A percentile compares a stretch with the other conserved stretches of the same genome.
Conservation (phyloP, 2,329 filamentous ascomycete species). For the Zasmidium angulare region DNA sequence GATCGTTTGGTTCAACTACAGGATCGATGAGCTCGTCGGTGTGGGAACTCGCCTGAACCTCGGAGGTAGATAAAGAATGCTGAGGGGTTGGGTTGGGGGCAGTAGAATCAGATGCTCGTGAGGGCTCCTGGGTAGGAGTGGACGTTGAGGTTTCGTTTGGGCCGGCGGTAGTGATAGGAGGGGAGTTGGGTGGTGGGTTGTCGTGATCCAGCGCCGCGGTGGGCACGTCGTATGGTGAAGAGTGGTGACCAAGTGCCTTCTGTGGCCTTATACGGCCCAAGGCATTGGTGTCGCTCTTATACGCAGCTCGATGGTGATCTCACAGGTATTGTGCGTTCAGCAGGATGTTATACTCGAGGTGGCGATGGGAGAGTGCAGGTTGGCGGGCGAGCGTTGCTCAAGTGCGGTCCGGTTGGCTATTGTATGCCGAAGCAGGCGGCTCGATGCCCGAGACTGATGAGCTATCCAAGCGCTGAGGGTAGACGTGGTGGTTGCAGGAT, state of each 20-base stretch:
- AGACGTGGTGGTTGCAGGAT: not conserved
- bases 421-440: not conserved
- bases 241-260: constrained; percentile 14
- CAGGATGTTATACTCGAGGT: not conserved
- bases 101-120: constrained; percentile 35
- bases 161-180: constrained; percentile 35
- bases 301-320: not conserved
- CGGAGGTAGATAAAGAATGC: constrained; percentile 16
- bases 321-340: not conserved
- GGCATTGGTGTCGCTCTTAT: constrained; percentile 17
- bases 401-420: not conserved
- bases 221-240: constrained; percentile 9
- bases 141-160: constrained; percentile 27
- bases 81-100: constrained; percentile 23
- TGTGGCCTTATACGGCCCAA: constrained; percentile 22
- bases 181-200: constrained; percentile 18
- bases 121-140: constrained; percentile 19
- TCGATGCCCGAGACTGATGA: not conserved
- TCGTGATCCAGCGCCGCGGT: constrained; percentile 34
- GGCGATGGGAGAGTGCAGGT: not conserved
- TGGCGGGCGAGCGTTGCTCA: not conserved
- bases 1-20: constrained; percentile 28
- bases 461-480: not conserved
- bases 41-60: constrained; percentile 14
- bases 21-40: constrained; percentile 11